Conservation (phyloP, 2,329 filamentous ascomycete genomes). For the Botrytis pseudocinerea region DNA sequence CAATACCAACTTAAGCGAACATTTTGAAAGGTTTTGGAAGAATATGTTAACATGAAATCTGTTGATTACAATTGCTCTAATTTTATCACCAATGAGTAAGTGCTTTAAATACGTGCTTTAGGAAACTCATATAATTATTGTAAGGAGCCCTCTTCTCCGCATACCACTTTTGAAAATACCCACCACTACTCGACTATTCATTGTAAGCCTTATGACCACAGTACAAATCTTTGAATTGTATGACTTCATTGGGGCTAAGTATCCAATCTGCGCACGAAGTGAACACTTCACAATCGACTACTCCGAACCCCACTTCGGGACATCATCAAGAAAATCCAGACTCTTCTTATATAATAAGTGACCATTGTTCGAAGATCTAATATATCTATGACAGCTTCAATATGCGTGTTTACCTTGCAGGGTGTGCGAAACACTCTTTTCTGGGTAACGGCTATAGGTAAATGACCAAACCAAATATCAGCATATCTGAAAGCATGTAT, state of each 20-base stretch:
- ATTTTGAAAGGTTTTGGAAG: too few species aligned
- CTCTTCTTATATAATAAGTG: too few species aligned
- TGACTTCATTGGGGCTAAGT: not conserved
- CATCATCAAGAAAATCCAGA: not conserved
- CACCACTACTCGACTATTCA: not conserved
- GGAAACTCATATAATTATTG: too few species aligned
- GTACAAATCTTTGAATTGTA: not conserved
- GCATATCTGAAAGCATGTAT: not conserved
- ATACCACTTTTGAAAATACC: not conserved
- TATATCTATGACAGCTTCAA: not conserved
- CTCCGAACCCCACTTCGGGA: not conserved
- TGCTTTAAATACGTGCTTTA: too few species aligned
- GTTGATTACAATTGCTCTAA: too few species aligned
- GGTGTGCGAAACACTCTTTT: not conserved
- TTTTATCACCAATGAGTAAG: too few species aligned
- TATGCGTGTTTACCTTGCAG: too few species aligned
- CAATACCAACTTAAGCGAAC: not conserved
- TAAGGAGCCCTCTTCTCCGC: too few species aligned
- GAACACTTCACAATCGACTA: not conserved
- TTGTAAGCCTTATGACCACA: not conserved
- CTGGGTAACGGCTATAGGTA: not conserved
- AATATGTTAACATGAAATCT: too few species aligned
- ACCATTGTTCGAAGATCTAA: not conserved
- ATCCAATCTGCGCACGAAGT: not conserved
- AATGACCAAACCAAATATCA: not conserved